These are phyloP conservation scores for Clonostachys sp. DNA, from an alignment of 2,329 filamentous ascomycete species.

Conservation along the genomic window DNA sequence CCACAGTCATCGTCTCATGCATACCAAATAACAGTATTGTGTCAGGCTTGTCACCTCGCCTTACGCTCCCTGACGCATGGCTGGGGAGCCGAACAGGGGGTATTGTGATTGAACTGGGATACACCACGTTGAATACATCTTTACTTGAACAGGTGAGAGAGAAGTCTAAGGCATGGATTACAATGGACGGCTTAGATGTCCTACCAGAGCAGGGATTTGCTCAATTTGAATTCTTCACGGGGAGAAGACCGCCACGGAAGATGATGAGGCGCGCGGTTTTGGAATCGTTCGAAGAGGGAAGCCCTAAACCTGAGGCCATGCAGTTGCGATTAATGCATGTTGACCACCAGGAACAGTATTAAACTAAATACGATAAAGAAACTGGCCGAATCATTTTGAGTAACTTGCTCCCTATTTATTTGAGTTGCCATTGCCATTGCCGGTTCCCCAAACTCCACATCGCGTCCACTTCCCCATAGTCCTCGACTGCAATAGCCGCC, in stretches of 20 bases:
- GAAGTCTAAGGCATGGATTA: background rate
- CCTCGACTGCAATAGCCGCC: no score
- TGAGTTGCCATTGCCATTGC: no score
- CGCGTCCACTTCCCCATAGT: no score
- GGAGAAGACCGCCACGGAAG: background rate
- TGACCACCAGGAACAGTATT: no score
- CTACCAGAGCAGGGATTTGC: background rate
- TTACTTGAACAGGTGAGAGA: background rate
- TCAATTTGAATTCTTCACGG: background rate
- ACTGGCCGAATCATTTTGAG: no score
- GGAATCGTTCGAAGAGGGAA: background rate
- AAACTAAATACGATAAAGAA: no score
- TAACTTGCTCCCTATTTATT: no score
- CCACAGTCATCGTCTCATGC: constrained; percentile 72
- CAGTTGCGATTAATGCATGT: no score
- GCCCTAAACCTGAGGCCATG: no score
- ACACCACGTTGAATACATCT: background rate
- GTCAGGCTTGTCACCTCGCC: background rate
- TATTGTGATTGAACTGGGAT: background rate
- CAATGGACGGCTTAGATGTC: background rate
- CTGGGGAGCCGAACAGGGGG: background rate
- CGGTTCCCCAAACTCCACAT: no score
- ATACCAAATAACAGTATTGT: constrained; percentile 56
- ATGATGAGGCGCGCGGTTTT: no score
- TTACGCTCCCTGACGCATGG: background rate